Evolutionary conservation across 495 filamentous ascomycete species (phyloP).

Genomic region (Trichoderma reesei): DNA sequence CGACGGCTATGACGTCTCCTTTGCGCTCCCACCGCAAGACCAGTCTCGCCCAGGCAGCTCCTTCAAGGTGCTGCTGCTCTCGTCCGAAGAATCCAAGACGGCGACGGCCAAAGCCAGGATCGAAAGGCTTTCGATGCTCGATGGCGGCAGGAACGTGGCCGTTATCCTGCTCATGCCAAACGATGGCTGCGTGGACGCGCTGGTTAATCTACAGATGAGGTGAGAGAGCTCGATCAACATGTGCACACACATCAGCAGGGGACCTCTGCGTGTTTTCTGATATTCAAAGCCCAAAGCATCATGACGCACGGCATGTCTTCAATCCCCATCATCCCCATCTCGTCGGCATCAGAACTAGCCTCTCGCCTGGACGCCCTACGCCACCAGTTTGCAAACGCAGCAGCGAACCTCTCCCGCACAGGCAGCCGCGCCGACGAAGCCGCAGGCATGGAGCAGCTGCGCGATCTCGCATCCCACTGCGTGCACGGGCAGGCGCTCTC

Average conservation of each 20-base stretch:
- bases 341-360: constrained; percentile 19
- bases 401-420: constrained; percentile 8
- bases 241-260: neutral
- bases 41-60: constrained; percentile 11
- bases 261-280: neutral
- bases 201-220: constrained; percentile 37
- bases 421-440: constrained; percentile 2
- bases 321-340: constrained; percentile 28
- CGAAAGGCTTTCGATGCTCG: constrained; percentile 36
- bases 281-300: neutral
- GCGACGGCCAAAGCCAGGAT: constrained; percentile 29
- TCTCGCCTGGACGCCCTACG: constrained; percentile 22
- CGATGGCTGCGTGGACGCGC: constrained; percentile 20
- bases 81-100: constrained; percentile 32
- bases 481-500: constrained; percentile 7
- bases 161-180: constrained; percentile 46
- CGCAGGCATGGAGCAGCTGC: neutral
- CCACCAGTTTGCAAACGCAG: constrained; percentile 14
- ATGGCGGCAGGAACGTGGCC: constrained; percentile 31
- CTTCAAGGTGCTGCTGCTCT: constrained; percentile 46
- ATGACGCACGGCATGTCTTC: constrained; percentile 20
- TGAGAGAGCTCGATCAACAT: constrained; percentile 16
- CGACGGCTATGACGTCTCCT: constrained; percentile 44
- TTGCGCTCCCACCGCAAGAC: constrained; percentile 24
- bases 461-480: neutral